A percentile compares a stretch with the other conserved stretches of the same genome.
Conservation (phyloP, 768 basidiomycete species). For the Boletus tomentosulus region DNA sequence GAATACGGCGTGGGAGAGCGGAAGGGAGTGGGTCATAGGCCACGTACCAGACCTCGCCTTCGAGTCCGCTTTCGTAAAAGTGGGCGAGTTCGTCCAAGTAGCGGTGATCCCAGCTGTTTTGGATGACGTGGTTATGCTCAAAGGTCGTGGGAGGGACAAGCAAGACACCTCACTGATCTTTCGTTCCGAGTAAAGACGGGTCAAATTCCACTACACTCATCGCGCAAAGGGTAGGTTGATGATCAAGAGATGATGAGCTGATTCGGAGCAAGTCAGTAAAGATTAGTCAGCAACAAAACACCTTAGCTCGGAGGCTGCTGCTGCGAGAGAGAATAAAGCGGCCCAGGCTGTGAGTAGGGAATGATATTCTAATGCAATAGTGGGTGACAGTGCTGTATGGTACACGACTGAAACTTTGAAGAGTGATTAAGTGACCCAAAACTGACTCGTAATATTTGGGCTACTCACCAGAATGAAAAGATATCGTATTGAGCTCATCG, state of each 20-base stretch:
- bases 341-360: constrained; percentile 8
- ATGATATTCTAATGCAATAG: constrained; percentile 15
- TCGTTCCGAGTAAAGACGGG: constrained; percentile 76
- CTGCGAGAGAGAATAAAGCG: too few species aligned
- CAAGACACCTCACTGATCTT: constrained; percentile 58
- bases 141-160: neutral
- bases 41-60: constrained; percentile 79
- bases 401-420: constrained; percentile 16
- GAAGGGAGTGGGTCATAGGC: neutral
- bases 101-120: constrained; percentile 68
- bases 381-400: constrained; percentile 1
- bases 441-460: neutral
- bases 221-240: neutral
- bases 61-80: constrained; percentile 75
- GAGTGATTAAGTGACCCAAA: constrained; percentile 2
- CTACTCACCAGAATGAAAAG: constrained; percentile 11
- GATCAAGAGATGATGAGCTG: too few species aligned
- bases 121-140: neutral
- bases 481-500: constrained; percentile 14
- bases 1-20: neutral
- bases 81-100: constrained; percentile 69
- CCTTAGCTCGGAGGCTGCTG: too few species aligned
- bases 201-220: constrained; percentile 46
- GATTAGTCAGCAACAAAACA: constrained; percentile 16
- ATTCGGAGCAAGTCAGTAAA: neutral